Base-by-base conservation (phyloP, 192 early-diverging fungal species). In the Backusella tarrabulga region DNA sequence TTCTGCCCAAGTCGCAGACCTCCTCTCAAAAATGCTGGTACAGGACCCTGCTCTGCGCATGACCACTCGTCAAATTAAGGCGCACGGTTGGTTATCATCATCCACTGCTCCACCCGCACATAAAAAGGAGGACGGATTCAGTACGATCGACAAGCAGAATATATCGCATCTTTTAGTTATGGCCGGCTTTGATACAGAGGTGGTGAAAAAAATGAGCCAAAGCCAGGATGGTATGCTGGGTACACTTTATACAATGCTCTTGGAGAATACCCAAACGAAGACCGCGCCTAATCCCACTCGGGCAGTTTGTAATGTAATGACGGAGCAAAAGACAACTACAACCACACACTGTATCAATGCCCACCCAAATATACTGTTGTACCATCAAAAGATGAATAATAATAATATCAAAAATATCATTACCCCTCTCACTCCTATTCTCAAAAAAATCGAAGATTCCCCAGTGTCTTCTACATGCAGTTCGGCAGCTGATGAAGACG, bases 201-300 rank as follows among this genome's bases (percentile, higher is more conserved):
- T 78, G 1, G 86, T 94, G 19, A 81, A 81, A 29, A 83, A 83
- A n/a, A 90, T 92, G 17, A 84, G 85, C 32, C 75, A 77, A 0
- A 84, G 87, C 34, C 80, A 87, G 0, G 89, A 89, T 50, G 89
- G 91, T 78, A 80, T 84, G 21, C 77, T 83, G 52, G 85, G 86
- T 40, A 91, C 89, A 11, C 82, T 94, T 14, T 94, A 91, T 91
- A 88, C 89, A 63, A 80, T 94, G 67, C 78, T 93, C 12, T 74
- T 93, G 19, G 86, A 85, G 15, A 80, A 80, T 12, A 14, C 40
- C 15, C 38, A 71, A 54, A 66, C 32, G 26, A 23, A 15, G 40
- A 3, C 29, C 29, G 42, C 32, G 15, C 29, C 32, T 1, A n/a
- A 50, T 44, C 41, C 42, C 0, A 72, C 17, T 17, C n/a, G 29